These are phyloP conservation scores for Suillus cothurnatus DNA, from an alignment of 768 basidiomycete species.

Conservation along the genomic window DNA sequence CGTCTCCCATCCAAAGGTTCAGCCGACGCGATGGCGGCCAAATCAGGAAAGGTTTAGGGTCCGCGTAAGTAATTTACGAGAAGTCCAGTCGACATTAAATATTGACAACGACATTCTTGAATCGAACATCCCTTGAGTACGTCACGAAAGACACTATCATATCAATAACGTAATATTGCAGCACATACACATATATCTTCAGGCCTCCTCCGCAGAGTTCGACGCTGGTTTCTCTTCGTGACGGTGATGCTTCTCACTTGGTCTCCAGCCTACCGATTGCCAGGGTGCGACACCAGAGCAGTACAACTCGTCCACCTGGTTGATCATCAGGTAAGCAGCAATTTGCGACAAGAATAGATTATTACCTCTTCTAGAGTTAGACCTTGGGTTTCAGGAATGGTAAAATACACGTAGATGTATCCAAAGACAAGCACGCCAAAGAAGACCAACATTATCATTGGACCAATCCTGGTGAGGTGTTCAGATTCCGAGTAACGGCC, in stretches of 20 bases:
- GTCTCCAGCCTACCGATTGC: constrained; percentile 62
- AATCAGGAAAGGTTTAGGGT: no score
- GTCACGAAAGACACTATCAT: no score
- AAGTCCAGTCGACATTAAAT: no score
- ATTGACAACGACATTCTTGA: no score
- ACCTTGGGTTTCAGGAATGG: constrained; percentile 82
- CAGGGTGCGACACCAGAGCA: constrained; percentile 68
- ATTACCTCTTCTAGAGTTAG: constrained; percentile 70
- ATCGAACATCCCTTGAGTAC: no score
- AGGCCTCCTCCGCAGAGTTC: constrained; percentile 19
- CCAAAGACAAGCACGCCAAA: constrained; percentile 73
- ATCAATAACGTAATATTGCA: no score
- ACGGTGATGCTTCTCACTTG: constrained; percentile 46
- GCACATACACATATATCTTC: no score
- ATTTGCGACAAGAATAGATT: constrained; percentile 3
- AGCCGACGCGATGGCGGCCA: no score
- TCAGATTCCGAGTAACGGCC: neutral
- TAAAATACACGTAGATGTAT: constrained; percentile 70
- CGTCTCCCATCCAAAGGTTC: no score
- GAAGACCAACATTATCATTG: constrained; percentile 76
- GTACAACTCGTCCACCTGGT: constrained; percentile 74
- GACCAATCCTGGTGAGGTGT: constrained; percentile 53
- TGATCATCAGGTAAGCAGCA: neutral
- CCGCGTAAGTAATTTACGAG: no score
- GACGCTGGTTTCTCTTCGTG: constrained; percentile 28